Percentiles rank a stretch among this genome's conserved stretches.
Conservation (phyloP, 2,329 filamentous ascomycete genomes). For the Verticillium dahliae region DNA sequence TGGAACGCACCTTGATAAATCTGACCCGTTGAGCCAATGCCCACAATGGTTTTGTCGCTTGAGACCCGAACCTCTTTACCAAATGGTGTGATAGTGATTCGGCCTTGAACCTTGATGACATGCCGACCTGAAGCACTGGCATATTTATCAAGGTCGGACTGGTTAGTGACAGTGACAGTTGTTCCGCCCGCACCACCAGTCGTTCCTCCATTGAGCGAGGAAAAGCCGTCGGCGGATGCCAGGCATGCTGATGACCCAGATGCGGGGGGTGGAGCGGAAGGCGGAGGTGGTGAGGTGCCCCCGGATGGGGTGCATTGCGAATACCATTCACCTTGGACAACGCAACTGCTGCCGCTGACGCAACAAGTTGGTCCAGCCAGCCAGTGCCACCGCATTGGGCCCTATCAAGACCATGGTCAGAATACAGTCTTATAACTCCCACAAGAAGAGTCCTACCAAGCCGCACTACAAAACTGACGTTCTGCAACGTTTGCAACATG, state of each 20-base stretch:
- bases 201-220: slow-evolving; percentile 17
- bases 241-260: neutral
- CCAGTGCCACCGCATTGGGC: too few relatives aligned
- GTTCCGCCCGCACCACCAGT: slow-evolving; percentile 15
- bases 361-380: too few relatives aligned
- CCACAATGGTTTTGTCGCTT: slow-evolving; percentile 15
- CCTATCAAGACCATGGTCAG: too few relatives aligned
- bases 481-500: too few relatives aligned
- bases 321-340: too few relatives aligned
- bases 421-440: too few relatives aligned
- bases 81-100: slow-evolving; percentile 14
- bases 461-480: too few relatives aligned
- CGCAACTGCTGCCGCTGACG: too few relatives aligned
- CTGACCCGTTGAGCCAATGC: slow-evolving; percentile 8
- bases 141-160: slow-evolving; percentile 16
- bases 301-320: too few relatives aligned
- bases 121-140: slow-evolving; percentile 13
- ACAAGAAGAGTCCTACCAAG: too few relatives aligned
- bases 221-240: slow-evolving; percentile 15
- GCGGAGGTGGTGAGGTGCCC: too few relatives aligned
- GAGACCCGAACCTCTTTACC: slow-evolving; percentile 14
- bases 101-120: slow-evolving; percentile 16
- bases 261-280: too few relatives aligned
- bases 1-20: slow-evolving; percentile 3
- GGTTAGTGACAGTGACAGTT: slow-evolving; percentile 12